Percentiles rank a stretch among this genome's conserved stretches.
Conservation (phyloP, 1,284 basidiomycete genomes). For the Cutaneotrichosporon sp. region DNA sequence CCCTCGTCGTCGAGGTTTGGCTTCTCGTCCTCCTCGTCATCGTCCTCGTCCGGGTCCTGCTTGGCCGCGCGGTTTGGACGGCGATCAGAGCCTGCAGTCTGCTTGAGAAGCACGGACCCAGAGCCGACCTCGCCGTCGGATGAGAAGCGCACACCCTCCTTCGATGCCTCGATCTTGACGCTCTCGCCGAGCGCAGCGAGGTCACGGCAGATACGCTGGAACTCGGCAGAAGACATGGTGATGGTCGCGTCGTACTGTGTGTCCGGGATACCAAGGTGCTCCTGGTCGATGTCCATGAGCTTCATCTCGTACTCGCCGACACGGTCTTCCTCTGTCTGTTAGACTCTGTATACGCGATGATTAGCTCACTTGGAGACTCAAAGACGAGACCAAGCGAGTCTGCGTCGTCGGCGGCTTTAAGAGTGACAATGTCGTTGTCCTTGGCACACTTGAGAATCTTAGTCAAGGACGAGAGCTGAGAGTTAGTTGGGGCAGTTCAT, state of each 20-base stretch:
- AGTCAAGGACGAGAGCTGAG: conserved; percentile 69
- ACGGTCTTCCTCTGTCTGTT: conserved; percentile 71
- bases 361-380: conserved; percentile 74
- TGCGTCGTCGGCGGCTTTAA: conserved; percentile 87
- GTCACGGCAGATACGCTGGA: conserved; percentile 88
- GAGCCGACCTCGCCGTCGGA: conserved; percentile 93
- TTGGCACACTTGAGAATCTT: conserved; percentile 98
- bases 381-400: conserved; percentile 87
- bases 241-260: conserved; percentile 96
- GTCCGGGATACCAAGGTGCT: conserved; percentile 95
- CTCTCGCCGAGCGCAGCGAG: conserved; percentile 88
- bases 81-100: conserved; percentile 52
- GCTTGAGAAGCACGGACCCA: conserved; percentile 81
- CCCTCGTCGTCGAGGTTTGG: conserved; percentile 50
- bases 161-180: conserved; percentile 91
- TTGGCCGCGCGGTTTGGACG: conserved; percentile 43
- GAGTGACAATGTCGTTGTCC: conserved; percentile 88
- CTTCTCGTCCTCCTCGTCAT: conserved; percentile 51
- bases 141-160: conserved; percentile 93
- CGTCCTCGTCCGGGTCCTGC: conserved; percentile 55
- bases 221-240: conserved; percentile 80
- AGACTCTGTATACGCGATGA: neutral
- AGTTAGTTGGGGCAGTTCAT: conserved; percentile 8
- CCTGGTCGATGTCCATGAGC: conserved; percentile 98
- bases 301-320: conserved; percentile 99